A percentile compares a stretch with the other conserved stretches of the same genome.
phyloP scores from a whole-genome alignment of 805 yeast genomes.

The Candida methanosorbosa region DNA sequence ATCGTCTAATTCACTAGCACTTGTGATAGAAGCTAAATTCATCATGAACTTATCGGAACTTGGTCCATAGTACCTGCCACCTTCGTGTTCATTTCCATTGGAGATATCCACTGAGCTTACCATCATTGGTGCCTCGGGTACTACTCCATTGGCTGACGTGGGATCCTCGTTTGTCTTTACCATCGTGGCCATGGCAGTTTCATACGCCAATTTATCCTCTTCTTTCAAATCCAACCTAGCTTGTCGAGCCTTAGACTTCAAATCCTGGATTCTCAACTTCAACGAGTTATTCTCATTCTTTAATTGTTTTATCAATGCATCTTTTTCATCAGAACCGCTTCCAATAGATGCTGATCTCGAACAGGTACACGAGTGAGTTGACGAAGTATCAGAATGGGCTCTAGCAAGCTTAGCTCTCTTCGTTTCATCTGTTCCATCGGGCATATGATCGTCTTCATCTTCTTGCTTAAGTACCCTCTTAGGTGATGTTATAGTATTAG shows the following conservation, averaged over 20 bases:
- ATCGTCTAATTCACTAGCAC: slow-evolving; percentile 16
- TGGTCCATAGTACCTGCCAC: slow-evolving; percentile 42
- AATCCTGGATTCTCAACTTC: slow-evolving; percentile 17
- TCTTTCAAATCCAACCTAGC: slow-evolving; percentile 6
- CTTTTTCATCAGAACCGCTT: slow-evolving; percentile 5
- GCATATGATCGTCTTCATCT: neutral
- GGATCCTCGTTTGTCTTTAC: too few relatives aligned
- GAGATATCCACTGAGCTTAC: too few relatives aligned
- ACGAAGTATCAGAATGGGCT: neutral
- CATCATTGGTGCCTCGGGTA: too few relatives aligned
- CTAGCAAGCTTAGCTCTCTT: neutral
- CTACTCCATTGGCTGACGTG: too few relatives aligned
- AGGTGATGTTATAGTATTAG: neutral
- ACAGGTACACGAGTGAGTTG: too few relatives aligned
- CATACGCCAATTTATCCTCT: slow-evolving; percentile 4
- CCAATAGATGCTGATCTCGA: too few relatives aligned
- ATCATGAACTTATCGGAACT: slow-evolving; percentile 39
- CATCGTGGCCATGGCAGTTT: too few relatives aligned
- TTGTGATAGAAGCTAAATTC: slow-evolving; percentile 16
- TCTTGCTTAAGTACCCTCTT: too few relatives aligned
- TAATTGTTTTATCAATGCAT: neutral
- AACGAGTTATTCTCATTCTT: slow-evolving; percentile 21
- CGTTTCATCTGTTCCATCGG: neutral
- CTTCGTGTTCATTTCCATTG: slow-evolving; percentile 21
- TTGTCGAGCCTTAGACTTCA: slow-evolving; percentile 15